Base-by-base conservation (phyloP, 768 basidiomycete species). In the Hemileccinum impolitum region DNA sequence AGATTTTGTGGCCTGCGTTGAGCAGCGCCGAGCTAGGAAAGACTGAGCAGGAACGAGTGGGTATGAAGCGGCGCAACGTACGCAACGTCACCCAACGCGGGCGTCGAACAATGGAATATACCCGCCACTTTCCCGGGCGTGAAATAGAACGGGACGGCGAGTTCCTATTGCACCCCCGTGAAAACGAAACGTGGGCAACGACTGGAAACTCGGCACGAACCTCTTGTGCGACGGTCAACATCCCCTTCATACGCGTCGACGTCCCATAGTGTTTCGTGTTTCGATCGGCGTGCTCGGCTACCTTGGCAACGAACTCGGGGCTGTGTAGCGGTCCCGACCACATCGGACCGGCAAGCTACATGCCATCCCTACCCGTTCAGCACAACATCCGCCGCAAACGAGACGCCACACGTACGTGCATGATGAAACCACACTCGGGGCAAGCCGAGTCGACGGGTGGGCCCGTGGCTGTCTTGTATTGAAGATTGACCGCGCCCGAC, bases 271-370 rank as follows among this genome's bases (percentile, higher is more conserved):
- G 76, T 35, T 74, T 72, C 53, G 78, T 64, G 53, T 85, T 78
- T 14, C 64, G 67, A 48, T 85, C 81, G 12, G 94, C 72, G 59
- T 94, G 88, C 18, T 78, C 72, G 26, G 96, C 71, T 13, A 95
- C 84, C 54, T 80, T 80, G n/a, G 70, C 64, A 6, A 92, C 76
- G 58, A 97, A 99, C 6, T 72, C 74, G 2, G 71, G 57, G 62
- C 93, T 79, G 60, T 99, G 96, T 19, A 99, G 69, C 1, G 86
- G 81, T 1, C 87, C 94, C 6, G 87, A 84, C 96, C 96, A 98
- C 90, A 99, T 94, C 0, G 96, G 96, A 2, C 96, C 96, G 17
- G 88, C 91, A 31, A 94, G 63, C 92, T 95, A 53, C 23, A 23
- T 36, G 42, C 17, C 36, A 12, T 50, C 37, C n/a, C n/a, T n/a